phyloP scores from a whole-genome alignment of 768 basidiomycete genomes.

The Stropharia rugosoannulata region DNA sequence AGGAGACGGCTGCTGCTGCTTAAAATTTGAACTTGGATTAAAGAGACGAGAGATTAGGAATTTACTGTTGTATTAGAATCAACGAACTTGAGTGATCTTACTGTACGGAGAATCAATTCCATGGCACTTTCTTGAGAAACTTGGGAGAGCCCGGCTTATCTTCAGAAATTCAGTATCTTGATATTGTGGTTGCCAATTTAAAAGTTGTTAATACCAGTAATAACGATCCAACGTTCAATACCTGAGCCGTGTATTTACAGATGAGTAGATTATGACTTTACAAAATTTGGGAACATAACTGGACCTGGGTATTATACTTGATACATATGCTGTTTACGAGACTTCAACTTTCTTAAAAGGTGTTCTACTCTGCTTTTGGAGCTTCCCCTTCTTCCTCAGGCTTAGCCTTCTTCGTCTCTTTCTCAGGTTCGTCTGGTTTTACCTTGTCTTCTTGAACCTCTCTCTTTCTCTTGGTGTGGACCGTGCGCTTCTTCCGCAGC shows the following conservation, averaged over 20 bases:
- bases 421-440: slow-evolving; percentile 2
- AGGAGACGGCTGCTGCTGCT: slow-evolving; percentile 24
- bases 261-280: no score
- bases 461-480: slow-evolving; percentile 38
- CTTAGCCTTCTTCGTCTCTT: slow-evolving; percentile 11
- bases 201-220: no score
- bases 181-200: no score
- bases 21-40: neutral
- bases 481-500: slow-evolving; percentile 39
- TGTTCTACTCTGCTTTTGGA: neutral
- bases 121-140: no score
- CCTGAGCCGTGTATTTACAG: no score
- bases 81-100: no score
- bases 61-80: neutral
- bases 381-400: neutral
- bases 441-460: slow-evolving; percentile 28
- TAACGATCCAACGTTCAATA: no score
- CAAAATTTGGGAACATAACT: no score
- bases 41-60: neutral
- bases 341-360: neutral
- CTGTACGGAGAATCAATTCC: no score
- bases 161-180: no score
- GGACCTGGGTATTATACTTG: no score
- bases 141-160: no score
- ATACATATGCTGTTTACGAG: neutral